Percentiles rank a stretch among this genome's conserved stretches.
phyloP scores from a whole-genome alignment of 352 stramenopile genomes.

The Pythium guiyangense region DNA sequence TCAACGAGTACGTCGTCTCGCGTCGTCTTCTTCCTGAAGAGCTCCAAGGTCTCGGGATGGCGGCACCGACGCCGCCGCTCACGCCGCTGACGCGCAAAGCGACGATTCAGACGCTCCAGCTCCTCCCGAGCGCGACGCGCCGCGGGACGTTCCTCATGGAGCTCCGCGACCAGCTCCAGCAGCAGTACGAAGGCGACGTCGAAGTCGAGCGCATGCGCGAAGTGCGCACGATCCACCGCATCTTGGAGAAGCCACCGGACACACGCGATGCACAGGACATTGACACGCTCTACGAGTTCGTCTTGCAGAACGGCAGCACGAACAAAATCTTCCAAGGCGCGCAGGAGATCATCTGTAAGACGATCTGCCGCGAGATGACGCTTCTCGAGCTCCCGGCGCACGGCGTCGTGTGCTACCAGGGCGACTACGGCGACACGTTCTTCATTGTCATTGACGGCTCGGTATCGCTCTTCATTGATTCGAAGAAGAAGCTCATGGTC shows the following conservation, averaged over 20 bases:
- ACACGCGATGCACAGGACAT: conserved; percentile 48
- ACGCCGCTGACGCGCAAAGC: conserved; percentile 11
- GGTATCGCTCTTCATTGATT: conserved; percentile 73
- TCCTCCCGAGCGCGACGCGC: conserved; percentile 22
- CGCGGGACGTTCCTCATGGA: conserved; percentile 45
- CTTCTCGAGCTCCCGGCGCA: conserved; percentile 55
- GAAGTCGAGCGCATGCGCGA: conserved; percentile 43
- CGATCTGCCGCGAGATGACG: conserved; percentile 86
- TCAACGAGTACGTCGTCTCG: too few species aligned
- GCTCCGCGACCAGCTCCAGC: conserved; percentile 54
- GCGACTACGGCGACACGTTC: conserved; percentile 80
- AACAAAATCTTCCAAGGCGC: conserved; percentile 79
- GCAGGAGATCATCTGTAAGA: conserved; percentile 87
- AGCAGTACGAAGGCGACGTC: conserved; percentile 32
- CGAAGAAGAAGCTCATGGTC: conserved; percentile 33
- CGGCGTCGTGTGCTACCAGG: conserved; percentile 75
- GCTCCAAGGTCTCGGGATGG: not conserved
- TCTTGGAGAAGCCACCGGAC: conserved; percentile 43
- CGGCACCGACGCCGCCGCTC: not conserved
- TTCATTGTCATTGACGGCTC: conserved; percentile 73
- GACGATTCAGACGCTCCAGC: conserved; percentile 20
- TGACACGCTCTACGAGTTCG: conserved; percentile 75
- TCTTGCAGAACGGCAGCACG: conserved; percentile 75
- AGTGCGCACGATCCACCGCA: conserved; percentile 45
- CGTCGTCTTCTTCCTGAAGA: too few species aligned